phyloP scores from a whole-genome alignment of 306 rosid genomes.

The Oxytropis ochrocephala region DNA sequence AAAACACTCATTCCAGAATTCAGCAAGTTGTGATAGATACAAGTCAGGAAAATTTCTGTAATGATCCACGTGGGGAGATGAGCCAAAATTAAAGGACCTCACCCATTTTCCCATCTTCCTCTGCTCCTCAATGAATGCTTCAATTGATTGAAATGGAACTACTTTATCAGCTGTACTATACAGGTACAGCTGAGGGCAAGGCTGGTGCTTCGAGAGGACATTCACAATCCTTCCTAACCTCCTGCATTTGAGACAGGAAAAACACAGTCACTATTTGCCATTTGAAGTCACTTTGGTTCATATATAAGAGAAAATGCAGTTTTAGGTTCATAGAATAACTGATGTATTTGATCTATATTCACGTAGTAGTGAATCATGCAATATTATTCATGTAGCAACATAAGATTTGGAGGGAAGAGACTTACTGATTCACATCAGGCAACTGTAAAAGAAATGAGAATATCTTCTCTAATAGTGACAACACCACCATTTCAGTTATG shows the following conservation, averaged over 20 bases:
- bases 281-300: too few species aligned
- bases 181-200: conserved; percentile 86
- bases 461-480: conserved; percentile 50
- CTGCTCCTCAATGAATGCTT: conserved; percentile 64
- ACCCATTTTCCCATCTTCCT: conserved; percentile 51
- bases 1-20: conserved; percentile 34
- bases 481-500: conserved; percentile 38
- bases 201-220: conserved; percentile 41
- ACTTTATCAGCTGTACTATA: conserved; percentile 85
- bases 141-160: conserved; percentile 58
- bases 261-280: neutral
- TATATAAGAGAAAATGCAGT: too few species aligned
- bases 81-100: conserved; percentile 53
- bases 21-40: conserved; percentile 48
- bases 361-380: neutral
- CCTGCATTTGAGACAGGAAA: conserved; percentile 40
- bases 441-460: conserved; percentile 52
- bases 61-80: conserved; percentile 91
- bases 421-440: conserved; percentile 63
- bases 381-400: neutral
- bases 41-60: conserved; percentile 58
- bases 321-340: too few species aligned
- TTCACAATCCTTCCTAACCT: conserved; percentile 52
- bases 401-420: neutral
- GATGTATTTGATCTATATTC: too few species aligned